Evolutionary conservation across 2,329 filamentous ascomycete species (phyloP), one percentile per base, ranked within the genome.

Genomic region (Penicillium italicum): DNA sequence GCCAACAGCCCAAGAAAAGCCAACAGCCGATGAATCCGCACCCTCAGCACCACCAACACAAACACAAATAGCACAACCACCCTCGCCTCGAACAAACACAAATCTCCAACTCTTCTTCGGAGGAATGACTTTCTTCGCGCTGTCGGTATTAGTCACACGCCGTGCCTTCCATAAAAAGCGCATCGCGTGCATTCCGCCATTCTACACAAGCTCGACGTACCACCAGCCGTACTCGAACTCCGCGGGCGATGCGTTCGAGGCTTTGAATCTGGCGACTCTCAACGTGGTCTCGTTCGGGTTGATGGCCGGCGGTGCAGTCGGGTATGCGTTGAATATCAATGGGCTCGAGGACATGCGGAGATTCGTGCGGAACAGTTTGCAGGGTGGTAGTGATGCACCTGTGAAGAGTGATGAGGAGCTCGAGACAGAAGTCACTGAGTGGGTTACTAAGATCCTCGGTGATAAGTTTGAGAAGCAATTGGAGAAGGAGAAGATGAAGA

Each of bases 211-310:
- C 79, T 73, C 72, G 72, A 69, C 72, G 49, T 78, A 66, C 66
- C 73, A 74, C 62, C 67, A 74, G 38, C 74, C 72, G 1, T 61
- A 69, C 14, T 80, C 84, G 28, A 87, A 87, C 66, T 85, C 86
- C 8, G 81, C 84, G 1, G 71, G 88, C 37, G 87, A 97, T 60
- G 93, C 93, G 0, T 75, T 88, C 33, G 89, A 96, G 73, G 93
- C 93, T 0, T 78, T 99, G 22, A 89, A 87, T 46, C 78, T 97
- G 34, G 94, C 93, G 0, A 96, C 92, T 0, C 81, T 97, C 64
- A 96, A 96, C 66, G 90, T 94, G 12, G 68, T 86, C 31, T 89
- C 86, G 64, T 83, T 94, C 47, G 86, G 82, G 0, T 85, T 96
- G 71, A 85, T 95, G 81, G 75, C 82, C 9, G 80, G 84, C 0